phyloP scores from a whole-genome alignment of 2,329 filamentous ascomycete genomes.

The Erysiphe pulchra region DNA sequence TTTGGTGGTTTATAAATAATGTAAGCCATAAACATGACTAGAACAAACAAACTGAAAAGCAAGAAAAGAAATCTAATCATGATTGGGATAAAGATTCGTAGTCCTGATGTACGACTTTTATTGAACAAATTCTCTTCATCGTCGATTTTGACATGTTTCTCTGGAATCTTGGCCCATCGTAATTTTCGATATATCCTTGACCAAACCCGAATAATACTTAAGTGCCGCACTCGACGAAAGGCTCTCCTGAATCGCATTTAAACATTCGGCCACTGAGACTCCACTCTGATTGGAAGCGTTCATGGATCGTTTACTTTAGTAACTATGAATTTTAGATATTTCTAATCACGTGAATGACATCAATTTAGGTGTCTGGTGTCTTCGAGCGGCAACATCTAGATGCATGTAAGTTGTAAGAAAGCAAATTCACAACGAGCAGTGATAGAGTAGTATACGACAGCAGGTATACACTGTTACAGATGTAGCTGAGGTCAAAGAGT shows the following conservation, averaged over 20 bases:
- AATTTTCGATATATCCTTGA: conserved; percentile 1
- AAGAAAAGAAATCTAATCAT: conserved; percentile 1
- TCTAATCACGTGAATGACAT: no score
- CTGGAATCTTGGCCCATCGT: neutral
- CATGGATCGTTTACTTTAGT: no score
- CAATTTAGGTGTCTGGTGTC: no score
- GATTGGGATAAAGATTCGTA: neutral
- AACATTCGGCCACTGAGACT: neutral
- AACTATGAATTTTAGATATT: no score
- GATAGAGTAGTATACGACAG: no score
- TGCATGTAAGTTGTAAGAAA: no score
- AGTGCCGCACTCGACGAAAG: conserved; percentile 3
- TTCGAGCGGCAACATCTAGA: no score
- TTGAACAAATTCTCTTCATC: conserved; percentile 8
- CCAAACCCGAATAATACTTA: conserved; percentile 2
- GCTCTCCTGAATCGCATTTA: conserved; percentile 4
- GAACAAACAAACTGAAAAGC: conserved; percentile 5
- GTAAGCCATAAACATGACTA: conserved; percentile 25
- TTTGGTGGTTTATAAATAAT: conserved; percentile 57
- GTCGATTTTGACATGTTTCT: conserved; percentile 12
- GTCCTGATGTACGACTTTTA: neutral
- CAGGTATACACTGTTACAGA: no score
- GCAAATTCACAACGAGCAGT: no score
- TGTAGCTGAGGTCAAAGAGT: no score
- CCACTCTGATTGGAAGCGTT: no score